These are phyloP conservation scores for Cordyceps sp. DNA, from an alignment of 2,329 filamentous ascomycete species.

Conservation along the genomic window DNA sequence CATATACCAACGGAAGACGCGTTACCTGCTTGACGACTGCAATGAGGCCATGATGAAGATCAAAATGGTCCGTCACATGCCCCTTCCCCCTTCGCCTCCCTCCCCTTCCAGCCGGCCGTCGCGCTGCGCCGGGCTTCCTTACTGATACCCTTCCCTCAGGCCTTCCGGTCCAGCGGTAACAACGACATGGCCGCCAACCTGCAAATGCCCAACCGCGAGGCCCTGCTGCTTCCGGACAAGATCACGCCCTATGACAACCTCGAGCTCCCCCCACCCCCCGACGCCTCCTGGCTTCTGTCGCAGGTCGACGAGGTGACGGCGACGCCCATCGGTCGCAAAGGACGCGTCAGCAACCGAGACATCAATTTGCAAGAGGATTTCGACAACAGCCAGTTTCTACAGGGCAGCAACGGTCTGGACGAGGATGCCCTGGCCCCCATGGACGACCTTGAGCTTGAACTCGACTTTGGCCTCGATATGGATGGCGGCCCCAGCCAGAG, in stretches of 20 bases:
- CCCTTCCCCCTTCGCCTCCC: background rate
- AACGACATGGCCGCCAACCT: slow-evolving; percentile 83
- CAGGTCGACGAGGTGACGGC: slow-evolving; percentile 49
- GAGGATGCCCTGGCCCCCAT: slow-evolving; percentile 39
- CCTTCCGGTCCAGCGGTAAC: slow-evolving; percentile 85
- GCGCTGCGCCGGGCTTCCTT: no score
- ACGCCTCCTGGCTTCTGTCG: slow-evolving; percentile 69
- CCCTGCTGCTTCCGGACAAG: slow-evolving; percentile 76
- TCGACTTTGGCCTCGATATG: slow-evolving; percentile 60
- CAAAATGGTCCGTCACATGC: slow-evolving; percentile 58
- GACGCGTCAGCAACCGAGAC: slow-evolving; percentile 41
- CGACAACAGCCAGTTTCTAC: slow-evolving; percentile 66
- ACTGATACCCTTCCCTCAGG: slow-evolving; percentile 35
- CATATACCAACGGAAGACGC: slow-evolving; percentile 94
- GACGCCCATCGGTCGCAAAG: slow-evolving; percentile 36
- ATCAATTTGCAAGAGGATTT: slow-evolving; percentile 55
- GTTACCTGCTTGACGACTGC: slow-evolving; percentile 91
- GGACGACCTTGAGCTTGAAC: slow-evolving; percentile 54
- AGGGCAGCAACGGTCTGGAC: slow-evolving; percentile 43
- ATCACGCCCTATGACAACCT: slow-evolving; percentile 82
- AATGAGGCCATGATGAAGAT: slow-evolving; percentile 97
- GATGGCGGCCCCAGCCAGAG: slow-evolving; percentile 51
- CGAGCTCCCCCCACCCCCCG: slow-evolving; percentile 65
- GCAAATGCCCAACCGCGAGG: slow-evolving; percentile 66
- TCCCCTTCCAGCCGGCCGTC: background rate